Base-by-base conservation (phyloP, 148 eudicot genomes). In the Rhododendron molle region DNA sequence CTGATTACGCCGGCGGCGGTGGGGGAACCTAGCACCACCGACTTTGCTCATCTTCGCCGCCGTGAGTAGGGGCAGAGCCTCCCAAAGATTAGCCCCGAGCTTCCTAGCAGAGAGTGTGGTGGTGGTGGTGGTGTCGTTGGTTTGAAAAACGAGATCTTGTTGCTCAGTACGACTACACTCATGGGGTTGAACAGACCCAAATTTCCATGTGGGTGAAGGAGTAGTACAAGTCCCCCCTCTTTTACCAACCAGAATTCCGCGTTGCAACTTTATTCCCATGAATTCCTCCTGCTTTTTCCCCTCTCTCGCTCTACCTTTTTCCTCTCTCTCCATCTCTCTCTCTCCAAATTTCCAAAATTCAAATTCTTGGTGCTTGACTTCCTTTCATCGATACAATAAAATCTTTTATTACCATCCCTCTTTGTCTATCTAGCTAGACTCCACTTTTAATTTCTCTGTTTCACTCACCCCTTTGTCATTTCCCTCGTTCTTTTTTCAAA, bases 21-120 rank as follows among this genome's bases (percentile, higher is more conserved):
- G 56, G 32, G 77, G 71, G 10, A 81, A 46, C 84, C 82, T 16
- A 50, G 87, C 36, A 78, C 85, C 86, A 67, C 86, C 86, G 77
- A 18, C 67, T 44, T 85, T 85, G 86, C 47, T 93, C 95, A 93
- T 93, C 34, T 76, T 92, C 36, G 71, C 76, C 36, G 84, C 81
- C 83, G 85, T 83, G 54, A 84, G 78, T 15, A 83, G 96, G 4
- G 94, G 92, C 76, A 90, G 85, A 81, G 89, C 84, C 85, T 95
- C 95, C 96, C 96, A 95, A 46, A 96, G 89, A 84, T 91, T 91
- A 49, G 97, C 95, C 81, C 93, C 97, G 62, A 96, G 91, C 60
- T 94, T 93, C 84, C 99, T 94, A 23, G 97, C 98, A 52, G 96
- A 89, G 14, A 91, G 87, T 7, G 89, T 21, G n/a, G 81, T 2